These are phyloP conservation scores for Myxozyma udenii DNA, from an alignment of 805 yeast genomes.

Conservation along the genomic window DNA sequence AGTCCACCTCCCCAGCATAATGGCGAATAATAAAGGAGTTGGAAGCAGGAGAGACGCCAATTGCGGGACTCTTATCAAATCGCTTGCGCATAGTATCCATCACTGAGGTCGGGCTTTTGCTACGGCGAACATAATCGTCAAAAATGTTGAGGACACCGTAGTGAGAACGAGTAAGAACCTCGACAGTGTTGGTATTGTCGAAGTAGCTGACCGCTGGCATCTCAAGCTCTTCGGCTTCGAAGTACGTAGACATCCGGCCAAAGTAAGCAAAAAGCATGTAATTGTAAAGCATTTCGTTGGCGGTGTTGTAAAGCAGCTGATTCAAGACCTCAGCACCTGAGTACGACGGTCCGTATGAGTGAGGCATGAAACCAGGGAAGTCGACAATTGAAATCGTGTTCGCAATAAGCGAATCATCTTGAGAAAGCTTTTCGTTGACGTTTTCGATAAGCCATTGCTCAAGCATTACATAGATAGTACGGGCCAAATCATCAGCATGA, in stretches of 20 bases:
- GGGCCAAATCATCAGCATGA: slow-evolving; percentile 44
- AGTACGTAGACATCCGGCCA: slow-evolving; percentile 40
- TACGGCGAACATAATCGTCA: slow-evolving; percentile 41
- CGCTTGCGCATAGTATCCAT: slow-evolving; percentile 37
- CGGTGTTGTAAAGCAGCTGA: slow-evolving; percentile 42
- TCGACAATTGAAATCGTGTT: slow-evolving; percentile 41
- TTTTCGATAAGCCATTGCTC: slow-evolving; percentile 42
- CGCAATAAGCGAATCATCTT: slow-evolving; percentile 34
- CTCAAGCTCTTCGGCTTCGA: slow-evolving; percentile 44
- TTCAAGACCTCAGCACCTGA: slow-evolving; percentile 35
- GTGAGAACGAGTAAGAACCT: slow-evolving; percentile 47
- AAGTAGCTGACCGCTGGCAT: slow-evolving; percentile 56
- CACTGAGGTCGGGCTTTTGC: slow-evolving; percentile 37
- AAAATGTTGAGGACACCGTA: slow-evolving; percentile 40
- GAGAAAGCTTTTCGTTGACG: slow-evolving; percentile 39
- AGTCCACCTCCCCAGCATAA: slow-evolving; percentile 59
- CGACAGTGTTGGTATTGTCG: slow-evolving; percentile 56
- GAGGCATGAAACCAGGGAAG: slow-evolving; percentile 43
- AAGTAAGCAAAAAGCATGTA: slow-evolving; percentile 41
- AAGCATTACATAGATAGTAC: slow-evolving; percentile 42
- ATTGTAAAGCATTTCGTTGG: slow-evolving; percentile 43
- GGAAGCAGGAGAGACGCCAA: slow-evolving; percentile 26
- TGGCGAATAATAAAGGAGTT: slow-evolving; percentile 49
- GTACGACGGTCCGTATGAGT: slow-evolving; percentile 8
- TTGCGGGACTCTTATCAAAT: slow-evolving; percentile 34